phyloP scores from a whole-genome alignment of 768 basidiomycete species.

The Suillus bovinus region DNA sequence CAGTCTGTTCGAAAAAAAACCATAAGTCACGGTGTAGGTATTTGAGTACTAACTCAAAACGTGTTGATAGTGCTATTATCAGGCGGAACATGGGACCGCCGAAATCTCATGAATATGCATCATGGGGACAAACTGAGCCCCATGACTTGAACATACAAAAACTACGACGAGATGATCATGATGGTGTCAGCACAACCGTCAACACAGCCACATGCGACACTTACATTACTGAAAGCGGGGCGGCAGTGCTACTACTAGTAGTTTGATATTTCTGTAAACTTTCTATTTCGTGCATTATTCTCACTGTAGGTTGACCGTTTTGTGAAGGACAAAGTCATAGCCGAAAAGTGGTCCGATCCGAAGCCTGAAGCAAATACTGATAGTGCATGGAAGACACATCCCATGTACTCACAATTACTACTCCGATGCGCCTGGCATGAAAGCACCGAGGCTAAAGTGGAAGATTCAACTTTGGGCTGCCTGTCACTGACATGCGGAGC shows the following conservation, averaged over 20 bases:
- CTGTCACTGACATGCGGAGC: too few relatives aligned
- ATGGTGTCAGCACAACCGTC: not conserved
- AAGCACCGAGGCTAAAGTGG: too few relatives aligned
- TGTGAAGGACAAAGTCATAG: not conserved
- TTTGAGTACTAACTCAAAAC: not conserved
- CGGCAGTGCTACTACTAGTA: too few relatives aligned
- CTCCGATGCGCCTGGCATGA: too few relatives aligned
- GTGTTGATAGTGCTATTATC: not conserved
- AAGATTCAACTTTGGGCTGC: too few relatives aligned
- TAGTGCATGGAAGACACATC: too few relatives aligned
- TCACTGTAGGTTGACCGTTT: not conserved
- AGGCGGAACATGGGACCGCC: not conserved
- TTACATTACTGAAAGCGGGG: too few relatives aligned
- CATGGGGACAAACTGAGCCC: not conserved
- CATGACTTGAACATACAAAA: not conserved
- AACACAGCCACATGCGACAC: not conserved
- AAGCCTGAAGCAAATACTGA: not conserved
- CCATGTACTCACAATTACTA: too few relatives aligned
- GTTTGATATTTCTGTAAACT: not conserved
- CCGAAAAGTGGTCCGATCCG: not conserved
- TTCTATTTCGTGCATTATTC: not conserved
- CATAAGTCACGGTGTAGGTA: not conserved
- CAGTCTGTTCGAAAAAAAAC: not conserved
- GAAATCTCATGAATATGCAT: not conserved
- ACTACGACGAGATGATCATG: too few relatives aligned